These are phyloP conservation scores for Neofusicoccum kwambonambiense DNA, from an alignment of 2,329 filamentous ascomycete species.

Conservation along the genomic window DNA sequence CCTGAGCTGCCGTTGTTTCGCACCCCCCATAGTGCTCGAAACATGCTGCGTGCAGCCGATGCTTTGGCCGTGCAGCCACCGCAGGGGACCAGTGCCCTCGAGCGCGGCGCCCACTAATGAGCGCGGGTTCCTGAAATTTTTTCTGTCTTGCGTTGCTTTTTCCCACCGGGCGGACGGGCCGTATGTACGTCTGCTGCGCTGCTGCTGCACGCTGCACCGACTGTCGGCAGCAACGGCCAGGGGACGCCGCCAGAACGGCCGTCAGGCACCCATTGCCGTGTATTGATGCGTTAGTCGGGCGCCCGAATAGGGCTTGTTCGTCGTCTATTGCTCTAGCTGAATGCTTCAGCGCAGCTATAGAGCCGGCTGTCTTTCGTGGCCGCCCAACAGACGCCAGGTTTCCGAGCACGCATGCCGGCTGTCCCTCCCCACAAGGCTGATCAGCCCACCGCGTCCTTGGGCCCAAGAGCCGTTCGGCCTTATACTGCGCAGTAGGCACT, in stretches of 20 bases:
- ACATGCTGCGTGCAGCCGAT: background rate
- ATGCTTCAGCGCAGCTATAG: background rate
- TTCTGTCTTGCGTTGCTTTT: background rate
- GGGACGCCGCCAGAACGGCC: background rate
- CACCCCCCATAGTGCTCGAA: background rate
- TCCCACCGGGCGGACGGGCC: background rate
- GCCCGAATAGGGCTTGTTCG: background rate
- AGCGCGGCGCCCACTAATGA: background rate
- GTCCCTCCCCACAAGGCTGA: background rate
- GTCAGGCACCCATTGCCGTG: slow-evolving; percentile 2
- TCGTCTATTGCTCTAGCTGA: background rate
- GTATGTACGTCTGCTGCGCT: background rate
- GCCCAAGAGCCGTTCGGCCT: background rate
- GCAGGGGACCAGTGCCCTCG: background rate
- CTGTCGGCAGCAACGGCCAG: background rate
- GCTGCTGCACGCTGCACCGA: background rate
- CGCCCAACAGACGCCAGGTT: background rate
- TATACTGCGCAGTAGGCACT: background rate
- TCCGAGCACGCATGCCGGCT: background rate
- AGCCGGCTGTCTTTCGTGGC: background rate
- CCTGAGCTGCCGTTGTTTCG: slow-evolving; percentile 1
- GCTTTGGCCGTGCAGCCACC: background rate
- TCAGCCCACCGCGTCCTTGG: background rate
- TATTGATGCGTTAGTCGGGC: background rate
- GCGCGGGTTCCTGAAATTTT: background rate